Evolutionary conservation across 192 early-diverging fungal species (phyloP).

Genomic region (Coemansia sp.): DNA sequence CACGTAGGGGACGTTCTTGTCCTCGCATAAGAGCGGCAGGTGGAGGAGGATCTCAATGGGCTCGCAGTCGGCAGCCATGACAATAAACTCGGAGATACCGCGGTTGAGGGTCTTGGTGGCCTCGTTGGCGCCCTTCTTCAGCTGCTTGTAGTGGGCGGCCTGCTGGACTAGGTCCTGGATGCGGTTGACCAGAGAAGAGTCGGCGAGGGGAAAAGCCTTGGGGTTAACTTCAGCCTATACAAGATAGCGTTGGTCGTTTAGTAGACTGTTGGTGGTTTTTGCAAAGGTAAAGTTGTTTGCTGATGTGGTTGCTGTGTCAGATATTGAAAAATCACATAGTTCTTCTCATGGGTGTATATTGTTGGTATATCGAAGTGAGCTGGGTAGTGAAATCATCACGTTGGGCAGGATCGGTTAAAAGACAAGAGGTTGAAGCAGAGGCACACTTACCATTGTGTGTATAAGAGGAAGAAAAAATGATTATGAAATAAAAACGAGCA

Average conservation of each 20-base stretch:
- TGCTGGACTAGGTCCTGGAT: slow-evolving; percentile 98
- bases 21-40: slow-evolving; percentile 96
- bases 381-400: slow-evolving; percentile 52
- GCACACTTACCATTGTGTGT: slow-evolving; percentile 5
- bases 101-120: slow-evolving; percentile 99
- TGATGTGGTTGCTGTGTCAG: slow-evolving; percentile 2
- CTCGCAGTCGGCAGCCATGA: slow-evolving; percentile 98
- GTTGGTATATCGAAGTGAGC: slow-evolving; percentile 46
- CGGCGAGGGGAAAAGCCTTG: slow-evolving; percentile 87
- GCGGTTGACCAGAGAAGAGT: slow-evolving; percentile 81
- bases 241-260: not conserved
- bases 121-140: slow-evolving; percentile 99
- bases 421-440: not conserved
- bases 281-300: not conserved
- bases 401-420: not conserved
- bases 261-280: not conserved
- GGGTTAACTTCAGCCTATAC: slow-evolving; percentile 40
- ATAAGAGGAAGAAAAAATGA: slow-evolving; percentile 9
- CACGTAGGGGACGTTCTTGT: slow-evolving; percentile 99
- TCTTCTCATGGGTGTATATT: slow-evolving; percentile 33
- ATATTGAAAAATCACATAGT: slow-evolving; percentile 29
- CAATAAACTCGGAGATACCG: slow-evolving; percentile 97
- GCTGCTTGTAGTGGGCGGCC: slow-evolving; percentile 99
- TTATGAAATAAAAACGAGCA: not conserved
- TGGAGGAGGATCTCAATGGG: slow-evolving; percentile 97